Conservation (phyloP, 495 filamentous ascomycete species). For the Aspergillus heteromorphus region DNA sequence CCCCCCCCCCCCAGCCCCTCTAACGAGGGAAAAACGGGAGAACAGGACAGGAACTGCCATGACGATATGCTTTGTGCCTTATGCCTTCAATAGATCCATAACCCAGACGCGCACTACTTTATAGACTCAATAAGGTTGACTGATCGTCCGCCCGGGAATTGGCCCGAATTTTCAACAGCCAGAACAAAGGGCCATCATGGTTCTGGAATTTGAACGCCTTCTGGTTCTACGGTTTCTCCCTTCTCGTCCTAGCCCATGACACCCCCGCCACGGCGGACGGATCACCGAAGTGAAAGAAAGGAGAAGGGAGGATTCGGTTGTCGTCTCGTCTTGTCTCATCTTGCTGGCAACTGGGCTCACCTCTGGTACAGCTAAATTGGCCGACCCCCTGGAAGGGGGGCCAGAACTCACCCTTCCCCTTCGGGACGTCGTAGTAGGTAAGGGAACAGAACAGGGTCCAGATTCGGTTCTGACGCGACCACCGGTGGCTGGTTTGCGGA, state of each 20-base stretch:
- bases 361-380: slow-evolving; percentile 8
- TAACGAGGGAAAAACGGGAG: too few relatives aligned
- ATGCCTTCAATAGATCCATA: not conserved
- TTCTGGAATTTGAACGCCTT: too few relatives aligned
- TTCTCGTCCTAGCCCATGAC: slow-evolving; percentile 1
- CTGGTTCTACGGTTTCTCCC: not conserved
- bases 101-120: not conserved
- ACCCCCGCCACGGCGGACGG: slow-evolving; percentile 8
- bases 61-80: too few relatives aligned
- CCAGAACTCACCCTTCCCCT: slow-evolving; percentile 13
- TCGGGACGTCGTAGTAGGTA: not conserved
- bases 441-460: slow-evolving; percentile 8
- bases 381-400: slow-evolving; percentile 17
- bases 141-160: not conserved
- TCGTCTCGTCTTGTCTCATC: not conserved
- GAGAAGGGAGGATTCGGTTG: slow-evolving; percentile 7
- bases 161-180: not conserved
- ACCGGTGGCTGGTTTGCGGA: slow-evolving; percentile 10
- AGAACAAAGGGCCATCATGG: not conserved
- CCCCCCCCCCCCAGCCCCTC: too few relatives aligned
- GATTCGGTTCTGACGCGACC: slow-evolving; percentile 5
- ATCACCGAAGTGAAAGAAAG: not conserved
- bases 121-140: not conserved
- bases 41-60: not conserved
- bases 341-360: not conserved